These are phyloP conservation scores for Diaporthe vaccinii DNA, from an alignment of 2,329 filamentous ascomycete genomes.

Conservation along the genomic window DNA sequence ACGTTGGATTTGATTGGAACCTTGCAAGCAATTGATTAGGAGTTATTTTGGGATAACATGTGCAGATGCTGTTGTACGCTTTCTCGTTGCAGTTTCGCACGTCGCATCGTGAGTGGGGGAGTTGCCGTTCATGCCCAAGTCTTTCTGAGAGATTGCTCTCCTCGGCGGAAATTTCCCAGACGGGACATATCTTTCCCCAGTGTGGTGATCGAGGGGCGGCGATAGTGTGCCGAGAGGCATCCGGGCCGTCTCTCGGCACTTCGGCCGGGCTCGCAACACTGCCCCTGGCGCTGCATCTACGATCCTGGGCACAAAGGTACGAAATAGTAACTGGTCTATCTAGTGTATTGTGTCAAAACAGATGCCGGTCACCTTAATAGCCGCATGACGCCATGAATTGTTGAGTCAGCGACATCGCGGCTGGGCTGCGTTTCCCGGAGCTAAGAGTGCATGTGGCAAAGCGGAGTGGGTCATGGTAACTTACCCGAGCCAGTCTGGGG, in stretches of 20 bases:
- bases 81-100: background rate
- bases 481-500: conserved; percentile 11
- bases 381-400: conserved; percentile 18
- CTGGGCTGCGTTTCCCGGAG: background rate
- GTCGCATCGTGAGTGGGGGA: background rate
- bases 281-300: background rate
- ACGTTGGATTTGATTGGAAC: background rate
- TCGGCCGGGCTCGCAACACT: background rate
- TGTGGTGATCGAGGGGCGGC: background rate
- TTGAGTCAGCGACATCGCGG: conserved; percentile 22
- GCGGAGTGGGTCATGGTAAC: background rate
- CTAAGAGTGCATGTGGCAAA: conserved; percentile 5
- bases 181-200: background rate
- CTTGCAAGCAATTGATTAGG: too few species aligned
- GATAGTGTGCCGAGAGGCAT: background rate
- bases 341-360: background rate
- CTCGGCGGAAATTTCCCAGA: background rate
- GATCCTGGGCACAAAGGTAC: background rate
- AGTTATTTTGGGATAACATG: background rate
- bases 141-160: background rate
- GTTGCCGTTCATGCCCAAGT: background rate
- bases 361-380: background rate
- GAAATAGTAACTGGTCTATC: background rate
- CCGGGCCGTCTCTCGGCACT: background rate
- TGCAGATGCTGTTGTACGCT: background rate